A percentile compares a stretch with the other conserved stretches of the same genome.
Conservation (phyloP, 1,284 basidiomycete species). For the Ganoderma boninense region DNA sequence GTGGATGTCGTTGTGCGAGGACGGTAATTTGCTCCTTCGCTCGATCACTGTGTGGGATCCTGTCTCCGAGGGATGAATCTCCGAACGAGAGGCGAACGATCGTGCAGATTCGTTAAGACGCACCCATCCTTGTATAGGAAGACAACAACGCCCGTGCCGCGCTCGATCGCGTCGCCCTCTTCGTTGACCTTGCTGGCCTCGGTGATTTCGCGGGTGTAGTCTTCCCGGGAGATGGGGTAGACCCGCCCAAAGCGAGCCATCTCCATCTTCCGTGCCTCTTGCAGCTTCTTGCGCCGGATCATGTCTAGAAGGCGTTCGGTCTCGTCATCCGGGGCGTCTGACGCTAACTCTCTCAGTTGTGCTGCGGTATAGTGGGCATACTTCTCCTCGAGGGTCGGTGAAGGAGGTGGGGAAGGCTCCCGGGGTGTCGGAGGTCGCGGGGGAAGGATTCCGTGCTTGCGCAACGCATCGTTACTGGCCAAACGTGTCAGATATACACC, state of each 20-base stretch:
- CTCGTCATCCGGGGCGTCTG: conserved; percentile 79
- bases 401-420: conserved; percentile 77
- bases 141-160: conserved; percentile 88
- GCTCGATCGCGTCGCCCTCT: conserved; percentile 68
- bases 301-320: conserved; percentile 80
- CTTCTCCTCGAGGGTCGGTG: conserved; percentile 69
- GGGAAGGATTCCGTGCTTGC: conserved; percentile 91
- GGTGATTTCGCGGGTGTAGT: conserved; percentile 95
- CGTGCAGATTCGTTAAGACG: conserved; percentile 35
- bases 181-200: conserved; percentile 85
- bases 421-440: conserved; percentile 73
- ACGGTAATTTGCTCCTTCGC: conserved; percentile 76
- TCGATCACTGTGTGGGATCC: conserved; percentile 82
- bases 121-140: conserved; percentile 92
- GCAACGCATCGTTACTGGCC: conserved; percentile 88
- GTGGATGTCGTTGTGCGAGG: conserved; percentile 85
- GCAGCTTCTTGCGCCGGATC: conserved; percentile 73
- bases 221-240: conserved; percentile 90
- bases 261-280: conserved; percentile 67
- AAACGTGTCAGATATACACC: conserved; percentile 16
- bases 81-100: background rate
- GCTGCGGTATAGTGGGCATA: conserved; percentile 72
- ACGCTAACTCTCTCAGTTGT: conserved; percentile 74
- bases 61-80: conserved; percentile 42
- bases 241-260: conserved; percentile 85